These are phyloP conservation scores for Pleurotus cornucopiae DNA, from an alignment of 768 basidiomycete species.

Conservation along the genomic window DNA sequence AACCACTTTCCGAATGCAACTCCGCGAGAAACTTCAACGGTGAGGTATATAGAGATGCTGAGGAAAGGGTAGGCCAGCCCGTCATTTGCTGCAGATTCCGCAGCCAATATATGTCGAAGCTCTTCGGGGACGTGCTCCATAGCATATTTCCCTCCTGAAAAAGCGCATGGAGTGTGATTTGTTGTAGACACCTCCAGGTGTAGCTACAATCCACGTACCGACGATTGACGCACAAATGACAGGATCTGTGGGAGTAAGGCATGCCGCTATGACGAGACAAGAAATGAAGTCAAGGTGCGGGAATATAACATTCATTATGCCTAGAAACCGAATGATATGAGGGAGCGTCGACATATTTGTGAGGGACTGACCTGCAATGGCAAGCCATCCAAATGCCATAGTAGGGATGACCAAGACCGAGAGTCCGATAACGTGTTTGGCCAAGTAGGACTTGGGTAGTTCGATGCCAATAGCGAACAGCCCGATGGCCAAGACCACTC, in stretches of 20 bases:
- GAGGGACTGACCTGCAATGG: constrained; percentile 53
- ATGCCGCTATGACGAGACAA: constrained; percentile 82
- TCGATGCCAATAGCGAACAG: constrained; percentile 96
- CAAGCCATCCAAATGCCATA: constrained; percentile 83
- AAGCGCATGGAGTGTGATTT: not conserved
- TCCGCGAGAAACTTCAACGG: constrained; percentile 56
- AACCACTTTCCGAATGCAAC: constrained; percentile 83
- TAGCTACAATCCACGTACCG: constrained; percentile 31
- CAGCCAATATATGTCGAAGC: constrained; percentile 76
- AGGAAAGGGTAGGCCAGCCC: constrained; percentile 95
- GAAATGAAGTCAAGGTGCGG: constrained; percentile 69
- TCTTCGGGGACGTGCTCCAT: constrained; percentile 65
- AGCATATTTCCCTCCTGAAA: constrained; percentile 65
- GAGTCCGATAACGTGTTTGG: constrained; percentile 69
- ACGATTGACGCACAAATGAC: constrained; percentile 85
- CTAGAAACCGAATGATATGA: constrained; percentile 26
- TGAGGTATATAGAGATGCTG: constrained; percentile 80
- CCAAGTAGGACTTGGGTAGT: constrained; percentile 81
- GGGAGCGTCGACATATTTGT: not conserved
- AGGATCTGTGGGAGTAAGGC: constrained; percentile 92
- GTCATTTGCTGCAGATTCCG: constrained; percentile 94
- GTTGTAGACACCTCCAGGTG: not conserved
- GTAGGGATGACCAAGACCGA: constrained; percentile 73
- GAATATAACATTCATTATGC: constrained; percentile 66
- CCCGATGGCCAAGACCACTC: constrained; percentile 85